Percentiles rank a stretch among this genome's conserved stretches.
Conservation (phyloP, 208 protist genomes). For the Wallacemonas collosoma region DNA sequence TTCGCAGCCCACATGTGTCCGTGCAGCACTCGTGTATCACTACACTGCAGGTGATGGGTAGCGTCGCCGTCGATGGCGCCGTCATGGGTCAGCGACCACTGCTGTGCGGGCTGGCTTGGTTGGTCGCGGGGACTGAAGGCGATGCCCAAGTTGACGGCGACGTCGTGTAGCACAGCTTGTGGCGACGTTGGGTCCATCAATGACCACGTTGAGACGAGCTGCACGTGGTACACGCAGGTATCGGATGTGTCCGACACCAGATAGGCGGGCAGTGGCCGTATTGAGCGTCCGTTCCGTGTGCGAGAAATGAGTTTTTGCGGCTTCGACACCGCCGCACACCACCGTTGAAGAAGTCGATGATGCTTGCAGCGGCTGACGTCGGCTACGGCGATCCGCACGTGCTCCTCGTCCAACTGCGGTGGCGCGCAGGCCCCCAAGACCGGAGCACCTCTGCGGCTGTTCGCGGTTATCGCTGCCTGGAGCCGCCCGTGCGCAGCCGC, state of each 20-base stretch:
- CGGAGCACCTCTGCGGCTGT: background rate
- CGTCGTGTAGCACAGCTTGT: background rate
- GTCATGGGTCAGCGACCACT: background rate
- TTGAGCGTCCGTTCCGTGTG: background rate
- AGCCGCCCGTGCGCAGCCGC: background rate
- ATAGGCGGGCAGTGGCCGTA: slow-evolving; percentile 15
- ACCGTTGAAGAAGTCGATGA: slow-evolving; percentile 71
- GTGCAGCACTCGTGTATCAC: slow-evolving; percentile 32
- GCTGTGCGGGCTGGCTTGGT: background rate
- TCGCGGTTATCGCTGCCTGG: background rate
- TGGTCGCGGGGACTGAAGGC: background rate
- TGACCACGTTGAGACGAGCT: background rate
- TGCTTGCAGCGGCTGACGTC: slow-evolving; percentile 35
- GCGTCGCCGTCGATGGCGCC: background rate
- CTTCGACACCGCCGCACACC: slow-evolving; percentile 12
- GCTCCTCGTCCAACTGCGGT: background rate
- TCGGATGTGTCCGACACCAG: slow-evolving; percentile 45
- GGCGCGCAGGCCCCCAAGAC: background rate
- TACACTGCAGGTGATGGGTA: background rate
- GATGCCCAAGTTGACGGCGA: background rate
- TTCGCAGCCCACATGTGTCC: slow-evolving; percentile 60
- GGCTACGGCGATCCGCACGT: slow-evolving; percentile 31
- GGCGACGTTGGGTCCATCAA: background rate
- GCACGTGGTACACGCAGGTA: slow-evolving; percentile 41
- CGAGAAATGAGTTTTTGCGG: background rate